phyloP scores from a whole-genome alignment of 176 grass and related monocot genomes.

The Triticum dicoccoides region DNA sequence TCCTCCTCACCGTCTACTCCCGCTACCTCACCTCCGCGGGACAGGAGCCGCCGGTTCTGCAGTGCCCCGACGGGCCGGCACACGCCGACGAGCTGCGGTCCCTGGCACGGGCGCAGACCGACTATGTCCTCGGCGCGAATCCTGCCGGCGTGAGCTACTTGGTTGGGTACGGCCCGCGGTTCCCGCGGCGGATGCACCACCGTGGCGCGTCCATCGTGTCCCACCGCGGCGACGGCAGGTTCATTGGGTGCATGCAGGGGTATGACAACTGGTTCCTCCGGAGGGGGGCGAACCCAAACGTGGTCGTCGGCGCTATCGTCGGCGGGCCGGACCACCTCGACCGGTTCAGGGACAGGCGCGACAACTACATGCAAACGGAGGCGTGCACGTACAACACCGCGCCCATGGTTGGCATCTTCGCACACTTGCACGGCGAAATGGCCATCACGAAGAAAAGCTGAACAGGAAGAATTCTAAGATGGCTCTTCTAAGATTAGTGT shows the following conservation, averaged over 20 bases:
- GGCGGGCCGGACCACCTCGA: slow-evolving; percentile 41
- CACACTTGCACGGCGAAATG: slow-evolving; percentile 7
- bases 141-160: slow-evolving; percentile 34
- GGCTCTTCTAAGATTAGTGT: too few relatives aligned
- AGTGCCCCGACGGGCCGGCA: not conserved
- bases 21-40: slow-evolving; percentile 9
- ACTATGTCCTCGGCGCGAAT: slow-evolving; percentile 41
- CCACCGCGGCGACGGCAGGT: not conserved
- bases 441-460: not conserved
- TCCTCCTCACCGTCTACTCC: slow-evolving; percentile 45
- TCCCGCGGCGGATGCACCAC: slow-evolving; percentile 48
- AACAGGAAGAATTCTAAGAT: too few relatives aligned
- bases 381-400: slow-evolving; percentile 43
- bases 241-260: slow-evolving; percentile 49
- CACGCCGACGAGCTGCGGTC: not conserved
- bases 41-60: not conserved
- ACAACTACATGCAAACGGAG: slow-evolving; percentile 52
- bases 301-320: slow-evolving; percentile 40
- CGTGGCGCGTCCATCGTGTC: slow-evolving; percentile 39
- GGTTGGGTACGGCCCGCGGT: slow-evolving; percentile 19
- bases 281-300: slow-evolving; percentile 15
- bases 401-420: slow-evolving; percentile 44
- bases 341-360: slow-evolving; percentile 9
- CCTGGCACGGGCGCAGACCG: slow-evolving; percentile 13
- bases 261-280: slow-evolving; percentile 46